These are phyloP conservation scores for Silybum marianum DNA, from an alignment of 129 eudicot genomes.

Conservation along the genomic window DNA sequence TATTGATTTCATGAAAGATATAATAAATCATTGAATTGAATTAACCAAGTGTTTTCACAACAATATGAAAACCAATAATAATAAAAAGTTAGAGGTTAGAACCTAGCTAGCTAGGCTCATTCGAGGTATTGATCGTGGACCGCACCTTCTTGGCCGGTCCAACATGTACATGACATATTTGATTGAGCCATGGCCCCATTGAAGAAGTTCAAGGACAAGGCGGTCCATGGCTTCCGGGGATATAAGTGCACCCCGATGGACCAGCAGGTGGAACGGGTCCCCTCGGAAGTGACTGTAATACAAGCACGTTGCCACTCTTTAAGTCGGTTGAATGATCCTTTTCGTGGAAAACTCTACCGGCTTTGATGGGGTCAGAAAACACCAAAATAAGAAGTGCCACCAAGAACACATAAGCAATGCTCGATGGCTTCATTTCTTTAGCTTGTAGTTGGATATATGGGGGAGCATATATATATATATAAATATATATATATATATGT, in stretches of 20 bases:
- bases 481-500: too few species aligned
- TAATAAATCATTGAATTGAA: neutral
- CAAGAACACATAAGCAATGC: slow-evolving; percentile 19
- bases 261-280: slow-evolving; percentile 63
- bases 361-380: slow-evolving; percentile 14
- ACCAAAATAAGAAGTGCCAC: slow-evolving; percentile 30
- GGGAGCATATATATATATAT: neutral
- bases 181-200: slow-evolving; percentile 3
- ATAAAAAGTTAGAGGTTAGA: neutral
- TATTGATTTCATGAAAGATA: neutral
- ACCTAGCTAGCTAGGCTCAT: neutral
- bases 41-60: neutral
- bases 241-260: slow-evolving; percentile 61
- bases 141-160: neutral
- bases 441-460: neutral
- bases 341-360: slow-evolving; percentile 33
- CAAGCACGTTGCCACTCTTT: slow-evolving; percentile 4
- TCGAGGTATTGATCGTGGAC: neutral
- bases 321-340: neutral
- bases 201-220: slow-evolving; percentile 44
- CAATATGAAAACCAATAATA: neutral
- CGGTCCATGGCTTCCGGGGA: slow-evolving; percentile 48
- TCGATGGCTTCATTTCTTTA: slow-evolving; percentile 36
- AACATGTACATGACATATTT: neutral
- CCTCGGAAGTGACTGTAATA: slow-evolving; percentile 53